Evolutionary conservation across 192 early-diverging fungal genomes (phyloP).

Genomic region (Coemansia umbellata): DNA sequence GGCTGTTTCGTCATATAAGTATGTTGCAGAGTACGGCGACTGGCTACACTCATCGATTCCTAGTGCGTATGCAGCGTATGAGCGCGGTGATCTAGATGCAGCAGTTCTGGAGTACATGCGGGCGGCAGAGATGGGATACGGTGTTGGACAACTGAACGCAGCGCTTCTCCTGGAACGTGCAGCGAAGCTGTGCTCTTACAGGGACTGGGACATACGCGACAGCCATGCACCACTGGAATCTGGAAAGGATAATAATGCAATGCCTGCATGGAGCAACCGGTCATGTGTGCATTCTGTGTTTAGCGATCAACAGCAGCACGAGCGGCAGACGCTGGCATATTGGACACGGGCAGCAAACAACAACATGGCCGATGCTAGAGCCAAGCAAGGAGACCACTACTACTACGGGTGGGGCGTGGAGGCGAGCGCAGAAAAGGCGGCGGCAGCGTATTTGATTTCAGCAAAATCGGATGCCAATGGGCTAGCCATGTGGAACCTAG

Average conservation of each 20-base stretch:
- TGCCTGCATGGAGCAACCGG: neutral
- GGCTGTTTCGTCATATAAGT: conserved; percentile 73
- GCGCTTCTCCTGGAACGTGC: conserved; percentile 79
- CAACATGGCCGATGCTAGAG: conserved; percentile 80
- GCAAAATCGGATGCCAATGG: conserved; percentile 70
- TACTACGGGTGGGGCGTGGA: conserved; percentile 75
- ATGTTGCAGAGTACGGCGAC: conserved; percentile 78
- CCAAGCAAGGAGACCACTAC: conserved; percentile 93
- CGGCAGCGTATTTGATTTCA: conserved; percentile 77
- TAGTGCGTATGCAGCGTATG: conserved; percentile 55
- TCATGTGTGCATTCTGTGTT: conserved; percentile 10
- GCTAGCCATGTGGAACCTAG: conserved; percentile 95
- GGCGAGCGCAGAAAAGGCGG: conserved; percentile 69
- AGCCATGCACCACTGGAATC: neutral
- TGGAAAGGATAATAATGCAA: neutral
- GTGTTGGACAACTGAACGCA: conserved; percentile 83
- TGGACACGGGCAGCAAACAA: conserved; percentile 97
- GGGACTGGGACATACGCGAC: neutral
- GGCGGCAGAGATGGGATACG: conserved; percentile 87
- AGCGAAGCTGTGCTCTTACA: neutral
- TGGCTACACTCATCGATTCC: conserved; percentile 74
- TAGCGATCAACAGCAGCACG: neutral
- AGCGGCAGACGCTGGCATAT: conserved; percentile 69
- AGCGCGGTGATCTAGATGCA: conserved; percentile 60
- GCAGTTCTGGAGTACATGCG: conserved; percentile 72